Evolutionary conservation across 352 stramenopile genomes (phyloP).

Genomic region (Pythium chondricola): DNA sequence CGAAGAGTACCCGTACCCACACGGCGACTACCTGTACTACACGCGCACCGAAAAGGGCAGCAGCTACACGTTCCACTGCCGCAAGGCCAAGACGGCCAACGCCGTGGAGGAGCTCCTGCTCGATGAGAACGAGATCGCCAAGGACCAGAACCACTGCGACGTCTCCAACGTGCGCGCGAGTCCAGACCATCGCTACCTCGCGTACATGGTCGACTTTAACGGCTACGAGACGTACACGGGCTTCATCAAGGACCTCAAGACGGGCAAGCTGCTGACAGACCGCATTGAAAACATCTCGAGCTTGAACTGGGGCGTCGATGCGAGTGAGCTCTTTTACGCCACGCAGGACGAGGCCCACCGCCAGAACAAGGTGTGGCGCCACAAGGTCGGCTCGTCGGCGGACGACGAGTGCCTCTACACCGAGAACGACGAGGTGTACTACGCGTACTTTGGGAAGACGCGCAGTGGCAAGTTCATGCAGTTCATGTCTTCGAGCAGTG

Average conservation of each 20-base stretch:
- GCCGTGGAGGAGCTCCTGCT: constrained; percentile 87
- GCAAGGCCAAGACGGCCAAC: constrained; percentile 47
- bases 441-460: constrained; percentile 88
- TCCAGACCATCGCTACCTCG: constrained; percentile 88
- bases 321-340: constrained; percentile 91
- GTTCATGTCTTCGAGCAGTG: constrained; percentile 80
- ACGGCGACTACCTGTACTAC: constrained; percentile 86
- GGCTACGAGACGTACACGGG: constrained; percentile 93
- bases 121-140: constrained; percentile 91
- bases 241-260: constrained; percentile 83
- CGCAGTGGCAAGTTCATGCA: constrained; percentile 92
- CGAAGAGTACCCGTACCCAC: constrained; percentile 73
- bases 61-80: constrained; percentile 74
- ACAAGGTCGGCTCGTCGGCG: constrained; percentile 71
- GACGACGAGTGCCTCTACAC: constrained; percentile 91
- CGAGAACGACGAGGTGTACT: constrained; percentile 94
- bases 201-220: constrained; percentile 93
- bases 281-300: constrained; percentile 84
- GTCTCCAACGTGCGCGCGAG: constrained; percentile 74
- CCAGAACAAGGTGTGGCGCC: constrained; percentile 91
- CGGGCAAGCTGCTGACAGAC: constrained; percentile 58
- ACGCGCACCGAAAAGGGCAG: constrained; percentile 83
- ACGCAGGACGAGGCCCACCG: constrained; percentile 90
- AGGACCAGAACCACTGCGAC: constrained; percentile 80
- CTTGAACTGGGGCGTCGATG: constrained; percentile 88